Conservation (phyloP, 495 filamentous ascomycete genomes). For the Staphylotrichum tortipilum region DNA sequence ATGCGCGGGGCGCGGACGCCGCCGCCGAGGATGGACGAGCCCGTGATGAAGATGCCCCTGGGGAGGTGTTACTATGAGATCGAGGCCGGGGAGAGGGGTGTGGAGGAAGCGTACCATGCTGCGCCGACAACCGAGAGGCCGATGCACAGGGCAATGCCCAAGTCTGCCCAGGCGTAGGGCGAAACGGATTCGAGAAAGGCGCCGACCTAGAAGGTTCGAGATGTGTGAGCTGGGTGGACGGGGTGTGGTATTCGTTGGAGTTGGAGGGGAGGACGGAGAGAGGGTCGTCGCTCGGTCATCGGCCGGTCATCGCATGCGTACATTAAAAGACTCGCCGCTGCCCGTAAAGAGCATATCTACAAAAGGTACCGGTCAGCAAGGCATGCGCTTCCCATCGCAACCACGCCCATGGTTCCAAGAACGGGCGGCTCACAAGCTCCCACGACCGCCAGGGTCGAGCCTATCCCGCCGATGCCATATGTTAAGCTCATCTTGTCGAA, state of each 20-base stretch:
- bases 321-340: conserved; percentile 93
- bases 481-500: conserved; percentile 43
- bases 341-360: conserved; percentile 97
- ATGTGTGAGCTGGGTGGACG: conserved; percentile 20
- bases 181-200: conserved; percentile 90
- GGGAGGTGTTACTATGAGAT: conserved; percentile 18
- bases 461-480: conserved; percentile 64
- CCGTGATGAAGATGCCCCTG: conserved; percentile 98
- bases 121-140: conserved; percentile 92
- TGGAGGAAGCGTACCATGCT: conserved; percentile 69
- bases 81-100: background rate
- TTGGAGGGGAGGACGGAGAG: too few relatives aligned
- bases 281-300: conserved; percentile 1
- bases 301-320: too few relatives aligned
- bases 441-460: conserved; percentile 66
- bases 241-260: too few relatives aligned
- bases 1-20: conserved; percentile 95
- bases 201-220: conserved; percentile 89
- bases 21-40: conserved; percentile 94
- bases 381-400: too few relatives aligned
- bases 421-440: conserved; percentile 63
- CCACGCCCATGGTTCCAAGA: background rate
- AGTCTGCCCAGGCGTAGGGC: conserved; percentile 83
- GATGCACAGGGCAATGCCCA: conserved; percentile 91
- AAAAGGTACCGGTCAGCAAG: conserved; percentile 27